phyloP scores from a whole-genome alignment of 352 stramenopile species.

The Phytophthora agathidicida region DNA sequence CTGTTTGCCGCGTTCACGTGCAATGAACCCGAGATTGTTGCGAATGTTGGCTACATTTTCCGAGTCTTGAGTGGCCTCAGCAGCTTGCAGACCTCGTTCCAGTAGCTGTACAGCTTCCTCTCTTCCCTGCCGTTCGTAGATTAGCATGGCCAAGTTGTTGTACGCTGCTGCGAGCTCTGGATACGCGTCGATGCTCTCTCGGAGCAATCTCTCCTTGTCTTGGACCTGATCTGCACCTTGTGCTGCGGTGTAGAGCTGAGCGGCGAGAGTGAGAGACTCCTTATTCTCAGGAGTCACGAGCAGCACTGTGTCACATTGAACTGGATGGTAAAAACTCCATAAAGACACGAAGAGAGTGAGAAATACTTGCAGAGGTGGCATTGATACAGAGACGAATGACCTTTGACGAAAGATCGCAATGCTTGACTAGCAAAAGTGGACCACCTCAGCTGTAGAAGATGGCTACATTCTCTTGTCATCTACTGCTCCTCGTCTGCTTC shows the following conservation, averaged over 20 bases:
- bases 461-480: slow-evolving; percentile 6
- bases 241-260: slow-evolving; percentile 35
- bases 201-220: slow-evolving; percentile 44
- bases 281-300: slow-evolving; percentile 35
- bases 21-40: slow-evolving; percentile 79
- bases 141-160: slow-evolving; percentile 82
- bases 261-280: slow-evolving; percentile 24
- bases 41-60: slow-evolving; percentile 53
- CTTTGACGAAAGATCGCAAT: slow-evolving; percentile 36
- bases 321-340: neutral
- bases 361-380: neutral
- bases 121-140: slow-evolving; percentile 29
- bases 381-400: slow-evolving; percentile 18
- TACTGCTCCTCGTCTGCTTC: slow-evolving; percentile 21
- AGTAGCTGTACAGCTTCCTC: slow-evolving; percentile 48
- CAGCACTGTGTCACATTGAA: slow-evolving; percentile 5
- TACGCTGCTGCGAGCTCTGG: slow-evolving; percentile 58
- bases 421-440: slow-evolving; percentile 29
- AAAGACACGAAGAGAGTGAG: slow-evolving; percentile 20
- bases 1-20: slow-evolving; percentile 32
- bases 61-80: slow-evolving; percentile 38
- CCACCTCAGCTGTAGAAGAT: slow-evolving; percentile 1
- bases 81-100: slow-evolving; percentile 42
- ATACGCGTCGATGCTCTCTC: slow-evolving; percentile 54
- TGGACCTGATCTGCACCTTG: slow-evolving; percentile 5